A percentile compares a stretch with the other conserved stretches of the same genome.
Conservation (phyloP, 78 protist species). For the Creolimax fragrantissima region DNA sequence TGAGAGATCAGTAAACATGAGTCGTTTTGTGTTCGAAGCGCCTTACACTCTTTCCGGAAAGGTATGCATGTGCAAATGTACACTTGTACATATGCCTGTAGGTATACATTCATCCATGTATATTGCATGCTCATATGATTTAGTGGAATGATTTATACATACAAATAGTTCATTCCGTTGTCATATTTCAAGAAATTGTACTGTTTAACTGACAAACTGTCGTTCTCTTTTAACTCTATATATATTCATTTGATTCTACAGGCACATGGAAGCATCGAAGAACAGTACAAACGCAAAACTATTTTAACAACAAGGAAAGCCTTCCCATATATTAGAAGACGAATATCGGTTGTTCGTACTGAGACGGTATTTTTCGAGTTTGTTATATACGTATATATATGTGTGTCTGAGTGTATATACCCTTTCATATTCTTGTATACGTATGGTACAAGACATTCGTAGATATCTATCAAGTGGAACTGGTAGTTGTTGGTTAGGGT, state of each 20-base stretch:
- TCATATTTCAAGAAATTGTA: neutral
- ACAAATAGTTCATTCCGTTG: neutral
- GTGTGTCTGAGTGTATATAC: too few relatives aligned
- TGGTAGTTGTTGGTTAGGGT: too few relatives aligned
- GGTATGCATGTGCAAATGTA: neutral
- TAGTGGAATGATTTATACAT: neutral
- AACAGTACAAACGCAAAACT: conserved; percentile 23
- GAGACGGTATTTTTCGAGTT: too few relatives aligned
- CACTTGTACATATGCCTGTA: neutral
- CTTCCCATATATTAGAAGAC: conserved; percentile 17
- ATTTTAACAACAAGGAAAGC: neutral
- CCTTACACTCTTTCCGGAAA: conserved; percentile 18
- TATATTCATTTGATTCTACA: neutral
- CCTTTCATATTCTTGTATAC: too few relatives aligned
- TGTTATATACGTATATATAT: too few relatives aligned
- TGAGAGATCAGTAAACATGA: neutral
- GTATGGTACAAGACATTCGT: too few relatives aligned
- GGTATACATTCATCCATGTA: neutral
- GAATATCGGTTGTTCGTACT: neutral
- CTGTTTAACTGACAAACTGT: too few relatives aligned
- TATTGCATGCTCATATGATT: neutral
- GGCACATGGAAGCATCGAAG: neutral
- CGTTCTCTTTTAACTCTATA: too few relatives aligned
- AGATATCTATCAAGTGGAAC: too few relatives aligned
- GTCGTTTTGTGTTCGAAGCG: neutral